Percentiles rank a stretch among this genome's conserved stretches.
These are phyloP conservation scores for Fusarium coffeatum DNA, from an alignment of 2,329 filamentous ascomycete genomes.

Conservation along the genomic window DNA sequence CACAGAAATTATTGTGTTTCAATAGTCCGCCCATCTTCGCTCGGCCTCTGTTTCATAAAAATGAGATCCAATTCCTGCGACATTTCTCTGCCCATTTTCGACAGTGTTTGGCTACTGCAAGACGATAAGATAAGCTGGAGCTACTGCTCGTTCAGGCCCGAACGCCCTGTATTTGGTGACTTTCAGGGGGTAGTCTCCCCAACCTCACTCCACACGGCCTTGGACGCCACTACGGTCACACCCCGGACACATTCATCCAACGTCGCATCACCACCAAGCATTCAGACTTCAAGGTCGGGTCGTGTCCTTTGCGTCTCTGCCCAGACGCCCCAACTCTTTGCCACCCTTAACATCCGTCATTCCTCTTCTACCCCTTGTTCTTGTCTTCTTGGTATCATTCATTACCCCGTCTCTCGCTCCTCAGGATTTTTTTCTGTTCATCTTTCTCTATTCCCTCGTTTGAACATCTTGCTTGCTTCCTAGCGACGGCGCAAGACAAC, in stretches of 20 bases:
- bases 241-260: constrained; percentile 21
- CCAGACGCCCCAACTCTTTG: constrained; percentile 41
- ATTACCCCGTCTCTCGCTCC: constrained; percentile 45
- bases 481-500: constrained; percentile 30
- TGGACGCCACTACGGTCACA: constrained; percentile 30
- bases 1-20: constrained; percentile 25
- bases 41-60: constrained; percentile 39
- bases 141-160: constrained; percentile 30
- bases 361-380: constrained; percentile 40
- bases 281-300: constrained; percentile 16
- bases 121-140: constrained; percentile 39
- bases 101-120: constrained; percentile 19
- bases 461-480: constrained; percentile 12
- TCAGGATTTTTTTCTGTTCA: constrained; percentile 1
- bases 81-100: constrained; percentile 2
- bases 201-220: constrained; percentile 32
- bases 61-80: constrained; percentile 34
- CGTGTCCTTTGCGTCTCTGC: constrained; percentile 25
- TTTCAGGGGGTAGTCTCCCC: constrained; percentile 30
- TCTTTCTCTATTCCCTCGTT: constrained; percentile 17
- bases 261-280: constrained; percentile 32
- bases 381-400: constrained; percentile 34
- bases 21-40: constrained; percentile 25
- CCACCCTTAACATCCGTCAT: constrained; percentile 43
- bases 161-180: constrained; percentile 30